Base-by-base conservation (phyloP, 805 yeast genomes). In the Yarrowia sp. region DNA sequence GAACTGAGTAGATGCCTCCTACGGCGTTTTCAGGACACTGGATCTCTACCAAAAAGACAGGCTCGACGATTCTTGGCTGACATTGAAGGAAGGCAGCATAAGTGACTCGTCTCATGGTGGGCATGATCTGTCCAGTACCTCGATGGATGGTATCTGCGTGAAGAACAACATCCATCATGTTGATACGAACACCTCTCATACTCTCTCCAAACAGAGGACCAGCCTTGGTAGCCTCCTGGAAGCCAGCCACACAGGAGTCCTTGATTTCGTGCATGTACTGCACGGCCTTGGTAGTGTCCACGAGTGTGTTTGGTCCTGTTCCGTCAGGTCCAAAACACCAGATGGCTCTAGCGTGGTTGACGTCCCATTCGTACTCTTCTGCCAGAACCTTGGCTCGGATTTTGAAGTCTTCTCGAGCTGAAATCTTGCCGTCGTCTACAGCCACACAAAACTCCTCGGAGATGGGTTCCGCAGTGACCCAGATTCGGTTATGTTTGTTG, bases 251-350 rank as follows among this genome's bases (percentile, higher is more conserved):
- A 77, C 92, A 97, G 77, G 96, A 92, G 83, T 93, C 99, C 90
- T 93, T 93, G 87, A 95, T 95, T 87, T 93, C 99, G 81, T 85
- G 81, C 84, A 93, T 87, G 92, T 92, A 93, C 85, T 95, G 98
- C 70, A 93, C 98, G 77, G 99, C 99, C 92, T 93, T 93, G 78
- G 98, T 93, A 84, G 92, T 98, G 85, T 93, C 99, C 81, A 93
- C 96, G 78, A 93, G 98, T 78, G 93, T 82, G 85, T 93, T 93
- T 76, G 99, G 92, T 83, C 99, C 99, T 80, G 84, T 87, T 83
- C 98, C 98, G 78, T 93, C 99, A 79, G 99, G 98, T 85, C 99
- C 99, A 91, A 93, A 93, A 89, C 97, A 91, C 99, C 99, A 93
- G 79, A 93, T 95, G 93, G 93, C 95, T 89, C 99, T 92, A 83